phyloP scores from a whole-genome alignment of 441 rosid genomes.

The Dalechampia spathulata region DNA sequence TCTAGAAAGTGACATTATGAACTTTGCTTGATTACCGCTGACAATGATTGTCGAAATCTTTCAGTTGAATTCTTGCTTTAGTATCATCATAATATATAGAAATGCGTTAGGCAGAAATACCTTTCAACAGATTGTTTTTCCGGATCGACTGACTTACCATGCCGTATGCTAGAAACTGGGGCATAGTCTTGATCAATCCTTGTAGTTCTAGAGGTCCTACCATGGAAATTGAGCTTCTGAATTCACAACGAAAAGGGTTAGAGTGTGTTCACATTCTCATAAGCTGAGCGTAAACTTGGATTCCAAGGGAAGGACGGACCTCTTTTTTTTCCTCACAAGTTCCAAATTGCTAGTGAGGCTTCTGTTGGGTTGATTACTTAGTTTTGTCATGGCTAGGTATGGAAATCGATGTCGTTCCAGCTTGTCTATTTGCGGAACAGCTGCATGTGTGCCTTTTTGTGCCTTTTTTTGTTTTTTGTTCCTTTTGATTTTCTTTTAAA shows the following conservation, averaged over 20 bases:
- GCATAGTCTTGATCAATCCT: slow-evolving; percentile 8
- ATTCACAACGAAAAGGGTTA: background rate
- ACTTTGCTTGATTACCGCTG: slow-evolving; percentile 31
- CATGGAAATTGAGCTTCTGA: slow-evolving; percentile 1
- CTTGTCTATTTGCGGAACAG: slow-evolving; percentile 25
- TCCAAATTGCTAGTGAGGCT: background rate
- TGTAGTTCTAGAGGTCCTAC: slow-evolving; percentile 7
- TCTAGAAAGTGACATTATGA: slow-evolving; percentile 19
- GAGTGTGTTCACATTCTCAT: too few relatives aligned
- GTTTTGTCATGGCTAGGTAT: slow-evolving; percentile 1
- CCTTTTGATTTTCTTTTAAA: too few relatives aligned
- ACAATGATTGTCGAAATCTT: slow-evolving; percentile 30
- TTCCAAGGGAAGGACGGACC: too few relatives aligned
- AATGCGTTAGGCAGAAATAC: slow-evolving; percentile 2
- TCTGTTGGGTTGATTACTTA: slow-evolving; percentile 4
- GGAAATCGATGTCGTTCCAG: slow-evolving; percentile 10
- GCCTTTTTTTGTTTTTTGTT: slow-evolving; percentile 9
- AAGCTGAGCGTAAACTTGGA: too few relatives aligned
- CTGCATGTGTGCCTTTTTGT: slow-evolving; percentile 20
- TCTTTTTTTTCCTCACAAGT: background rate
- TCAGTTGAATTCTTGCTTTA: slow-evolving; percentile 23
- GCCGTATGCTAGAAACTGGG: slow-evolving; percentile 3
- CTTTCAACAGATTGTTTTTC: background rate
- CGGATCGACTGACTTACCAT: background rate
- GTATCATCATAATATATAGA: slow-evolving; percentile 22